Base-by-base conservation (phyloP, 805 yeast genomes). In the Yamadazyma takamatsuzukensis region DNA sequence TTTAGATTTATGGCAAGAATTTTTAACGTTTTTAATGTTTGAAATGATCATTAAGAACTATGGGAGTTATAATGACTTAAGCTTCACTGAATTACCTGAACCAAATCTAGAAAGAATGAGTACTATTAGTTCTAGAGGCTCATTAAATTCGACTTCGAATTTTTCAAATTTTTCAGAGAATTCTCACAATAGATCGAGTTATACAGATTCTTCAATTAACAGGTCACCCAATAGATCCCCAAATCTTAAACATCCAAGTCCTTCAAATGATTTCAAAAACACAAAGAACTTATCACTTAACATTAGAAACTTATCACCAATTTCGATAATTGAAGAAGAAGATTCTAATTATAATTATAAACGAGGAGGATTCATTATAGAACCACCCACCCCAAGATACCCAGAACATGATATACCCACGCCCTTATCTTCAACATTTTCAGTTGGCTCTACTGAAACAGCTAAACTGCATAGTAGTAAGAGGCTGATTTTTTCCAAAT, bases 251-350 rank as follows among this genome's bases (percentile, higher is more conserved):
- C 30, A 34, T 15, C 4, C 14, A 4, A 34, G 33, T 15, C n/a
- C n/a, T n/a, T n/a, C n/a, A n/a, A n/a, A n/a, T n/a, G n/a, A n/a
- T n/a, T n/a, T n/a, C n/a, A n/a, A 61, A 45, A 61, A 55, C 27
- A 46, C 68, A 15, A 49, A 48, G 37, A 46, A 53, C 33, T 46
- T 48, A 31, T 49, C 45, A 21, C 46, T 51, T 29, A 43, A 43
- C 17, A 15, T 31, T 31, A 12, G 15, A 14, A 4, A 21, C 24
- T 2, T 12, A 16, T 15, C 33, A 14, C 36, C 36, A 22, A 32
- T 36, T 25, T 38, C 43, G 7, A 31, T 28, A 3, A 34, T 39
- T 22, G 29, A 34, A 13, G 45, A 41, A 36, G 40, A 41, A 17
- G 31, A 30, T 19, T 13, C 10, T 24, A 25, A 27, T 18, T n/a